These are phyloP conservation scores for Aspergillus clavatus DNA, from an alignment of 2,329 filamentous ascomycete genomes.

Conservation along the genomic window DNA sequence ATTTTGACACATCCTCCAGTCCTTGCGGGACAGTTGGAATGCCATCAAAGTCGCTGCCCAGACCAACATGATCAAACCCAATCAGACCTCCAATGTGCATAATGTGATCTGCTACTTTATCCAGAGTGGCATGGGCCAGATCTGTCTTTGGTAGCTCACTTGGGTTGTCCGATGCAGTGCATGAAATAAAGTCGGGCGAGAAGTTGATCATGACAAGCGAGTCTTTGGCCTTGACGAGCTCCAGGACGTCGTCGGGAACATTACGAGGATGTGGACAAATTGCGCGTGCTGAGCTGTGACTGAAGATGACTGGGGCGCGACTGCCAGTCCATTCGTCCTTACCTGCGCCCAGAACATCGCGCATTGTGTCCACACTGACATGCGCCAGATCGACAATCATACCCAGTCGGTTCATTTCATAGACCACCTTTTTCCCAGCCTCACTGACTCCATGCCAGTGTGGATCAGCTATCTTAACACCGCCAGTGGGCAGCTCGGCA, in stretches of 20 bases:
- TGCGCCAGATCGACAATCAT: slow-evolving; percentile 92
- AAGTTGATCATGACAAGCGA: slow-evolving; percentile 92
- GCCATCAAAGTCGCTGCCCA: slow-evolving; percentile 88
- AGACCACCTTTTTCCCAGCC: slow-evolving; percentile 63
- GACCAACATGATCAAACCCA: slow-evolving; percentile 80
- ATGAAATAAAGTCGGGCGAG: slow-evolving; percentile 74
- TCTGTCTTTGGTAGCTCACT: slow-evolving; percentile 65
- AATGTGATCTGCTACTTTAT: slow-evolving; percentile 75
- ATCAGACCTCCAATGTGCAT: slow-evolving; percentile 75
- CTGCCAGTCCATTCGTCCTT: slow-evolving; percentile 64
- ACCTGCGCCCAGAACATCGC: slow-evolving; percentile 66
- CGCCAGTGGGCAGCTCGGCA: slow-evolving; percentile 30
- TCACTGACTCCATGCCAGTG: slow-evolving; percentile 63
- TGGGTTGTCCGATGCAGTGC: slow-evolving; percentile 54
- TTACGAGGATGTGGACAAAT: slow-evolving; percentile 87
- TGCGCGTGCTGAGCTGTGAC: slow-evolving; percentile 74
- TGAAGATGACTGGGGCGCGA: slow-evolving; percentile 79
- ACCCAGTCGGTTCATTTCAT: slow-evolving; percentile 90
- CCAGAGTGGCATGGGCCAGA: slow-evolving; percentile 65
- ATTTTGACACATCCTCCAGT: slow-evolving; percentile 79
- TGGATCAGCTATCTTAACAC: slow-evolving; percentile 36
- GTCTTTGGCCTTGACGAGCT: slow-evolving; percentile 66
- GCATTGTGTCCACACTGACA: slow-evolving; percentile 73
- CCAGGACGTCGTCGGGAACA: slow-evolving; percentile 76
- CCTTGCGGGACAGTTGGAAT: slow-evolving; percentile 58